phyloP scores from a whole-genome alignment of 2,329 filamentous ascomycete species.

The Coniochaeta hoffmannii region DNA sequence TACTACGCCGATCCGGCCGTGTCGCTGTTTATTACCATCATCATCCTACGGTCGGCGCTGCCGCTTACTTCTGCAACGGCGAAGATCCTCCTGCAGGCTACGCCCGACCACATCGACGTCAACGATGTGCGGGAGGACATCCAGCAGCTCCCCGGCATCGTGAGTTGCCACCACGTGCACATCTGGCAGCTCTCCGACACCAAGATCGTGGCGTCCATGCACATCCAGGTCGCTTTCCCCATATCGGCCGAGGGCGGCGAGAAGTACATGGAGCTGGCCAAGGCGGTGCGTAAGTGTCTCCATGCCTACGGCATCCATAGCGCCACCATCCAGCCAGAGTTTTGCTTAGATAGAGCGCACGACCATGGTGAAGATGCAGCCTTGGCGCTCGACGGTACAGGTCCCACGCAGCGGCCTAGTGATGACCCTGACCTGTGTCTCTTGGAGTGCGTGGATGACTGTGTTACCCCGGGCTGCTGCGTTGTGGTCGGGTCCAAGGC shows the following conservation, averaged over 20 bases:
- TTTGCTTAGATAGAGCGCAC: slow-evolving; percentile 47
- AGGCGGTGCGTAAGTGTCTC: slow-evolving; percentile 75
- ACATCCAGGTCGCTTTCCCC: slow-evolving; percentile 86
- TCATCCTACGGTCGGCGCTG: slow-evolving; percentile 66
- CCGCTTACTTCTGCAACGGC: slow-evolving; percentile 73
- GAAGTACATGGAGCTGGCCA: slow-evolving; percentile 86
- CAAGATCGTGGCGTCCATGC: slow-evolving; percentile 86
- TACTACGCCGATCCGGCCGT: slow-evolving; percentile 88
- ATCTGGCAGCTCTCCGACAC: slow-evolving; percentile 97
- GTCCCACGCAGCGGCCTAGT: slow-evolving; percentile 13
- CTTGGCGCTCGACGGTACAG: slow-evolving; percentile 27
- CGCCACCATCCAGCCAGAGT: slow-evolving; percentile 96
- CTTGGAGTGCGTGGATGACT: slow-evolving; percentile 44
- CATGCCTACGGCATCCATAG: slow-evolving; percentile 96
- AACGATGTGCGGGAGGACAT: slow-evolving; percentile 93
- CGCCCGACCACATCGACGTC: slow-evolving; percentile 79
- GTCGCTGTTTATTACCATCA: slow-evolving; percentile 86
- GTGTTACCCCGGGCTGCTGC: slow-evolving; percentile 38
- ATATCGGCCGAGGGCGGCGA: slow-evolving; percentile 72
- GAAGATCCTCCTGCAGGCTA: slow-evolving; percentile 88
- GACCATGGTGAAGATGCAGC: slow-evolving; percentile 26
- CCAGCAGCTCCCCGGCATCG: slow-evolving; percentile 71
- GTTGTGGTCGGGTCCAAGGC: slow-evolving; percentile 21
- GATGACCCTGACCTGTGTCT: slow-evolving; percentile 29
- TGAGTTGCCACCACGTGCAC: slow-evolving; percentile 91